Evolutionary conservation across 352 stramenopile genomes (phyloP).

Genomic region (Phytopythium delawarense): DNA sequence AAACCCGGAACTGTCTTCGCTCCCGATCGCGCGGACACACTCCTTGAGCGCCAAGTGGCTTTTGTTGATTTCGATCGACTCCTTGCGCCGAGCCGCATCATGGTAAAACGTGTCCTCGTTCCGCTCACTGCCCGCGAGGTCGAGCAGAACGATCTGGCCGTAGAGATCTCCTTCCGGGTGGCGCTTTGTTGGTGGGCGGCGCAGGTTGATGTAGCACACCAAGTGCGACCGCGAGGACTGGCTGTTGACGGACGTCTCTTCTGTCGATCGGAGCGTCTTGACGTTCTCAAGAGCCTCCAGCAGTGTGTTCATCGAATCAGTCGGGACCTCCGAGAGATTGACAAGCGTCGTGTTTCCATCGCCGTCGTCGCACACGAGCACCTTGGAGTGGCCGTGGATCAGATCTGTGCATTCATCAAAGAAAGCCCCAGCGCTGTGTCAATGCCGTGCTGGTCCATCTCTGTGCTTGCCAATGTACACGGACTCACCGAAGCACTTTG

Average conservation of each 20-base stretch:
- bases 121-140: slow-evolving; percentile 72
- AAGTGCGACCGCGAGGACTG: slow-evolving; percentile 72
- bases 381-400: slow-evolving; percentile 39
- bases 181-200: slow-evolving; percentile 8
- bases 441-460: not conserved
- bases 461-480: not conserved
- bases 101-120: slow-evolving; percentile 81
- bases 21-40: slow-evolving; percentile 67
- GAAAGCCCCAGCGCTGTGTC: not conserved
- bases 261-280: slow-evolving; percentile 70
- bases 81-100: slow-evolving; percentile 58
- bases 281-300: slow-evolving; percentile 56
- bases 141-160: slow-evolving; percentile 51
- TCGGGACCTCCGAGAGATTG: slow-evolving; percentile 45
- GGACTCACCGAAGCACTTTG: slow-evolving; percentile 54
- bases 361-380: slow-evolving; percentile 70
- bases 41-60: slow-evolving; percentile 81
- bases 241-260: slow-evolving; percentile 76
- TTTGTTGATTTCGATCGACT: slow-evolving; percentile 84
- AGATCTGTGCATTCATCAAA: slow-evolving; percentile 23
- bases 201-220: slow-evolving; percentile 62
- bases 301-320: slow-evolving; percentile 59
- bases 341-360: slow-evolving; percentile 61
- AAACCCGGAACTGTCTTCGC: slow-evolving; percentile 45
- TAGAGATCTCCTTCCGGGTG: slow-evolving; percentile 24